phyloP scores from a whole-genome alignment of 306 rosid species.

The Citrullus colocynthis region DNA sequence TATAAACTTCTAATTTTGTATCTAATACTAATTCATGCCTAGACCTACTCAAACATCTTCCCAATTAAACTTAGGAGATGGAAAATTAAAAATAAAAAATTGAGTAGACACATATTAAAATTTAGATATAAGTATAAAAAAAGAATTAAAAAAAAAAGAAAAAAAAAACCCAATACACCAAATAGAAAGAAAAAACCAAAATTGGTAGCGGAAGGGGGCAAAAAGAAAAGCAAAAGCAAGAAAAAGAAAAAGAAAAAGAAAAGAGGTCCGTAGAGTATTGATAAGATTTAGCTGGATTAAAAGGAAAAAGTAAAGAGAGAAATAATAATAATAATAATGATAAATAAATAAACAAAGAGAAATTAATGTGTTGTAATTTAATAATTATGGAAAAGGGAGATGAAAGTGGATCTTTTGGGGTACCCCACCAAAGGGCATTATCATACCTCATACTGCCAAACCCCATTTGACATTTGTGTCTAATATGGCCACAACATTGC shows the following conservation, averaged over 20 bases:
- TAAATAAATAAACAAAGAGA: background rate
- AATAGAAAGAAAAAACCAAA: background rate
- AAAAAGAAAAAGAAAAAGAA: background rate
- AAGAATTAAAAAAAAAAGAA: too few species aligned
- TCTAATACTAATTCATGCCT: too few species aligned
- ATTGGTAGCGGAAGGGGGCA: background rate
- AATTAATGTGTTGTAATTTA: background rate
- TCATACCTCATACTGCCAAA: slow-evolving; percentile 11
- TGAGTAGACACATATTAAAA: too few species aligned
- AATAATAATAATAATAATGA: too few species aligned
- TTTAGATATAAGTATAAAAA: too few species aligned
- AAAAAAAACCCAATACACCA: background rate
- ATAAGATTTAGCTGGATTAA: background rate
- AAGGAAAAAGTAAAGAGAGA: too few species aligned
- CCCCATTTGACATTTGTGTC: slow-evolving; percentile 23
- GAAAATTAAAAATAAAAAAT: too few species aligned
- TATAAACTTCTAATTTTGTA: too few species aligned
- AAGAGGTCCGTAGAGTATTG: background rate
- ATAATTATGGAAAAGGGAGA: background rate
- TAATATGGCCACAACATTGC: slow-evolving; percentile 21
- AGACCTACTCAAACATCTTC: too few species aligned
- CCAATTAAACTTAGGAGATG: too few species aligned
- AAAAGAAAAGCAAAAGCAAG: background rate
- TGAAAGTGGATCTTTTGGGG: slow-evolving; percentile 8
- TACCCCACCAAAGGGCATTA: background rate